Conservation (phyloP, 2,329 filamentous ascomycete species). For the Aureobasidium uvarum region DNA sequence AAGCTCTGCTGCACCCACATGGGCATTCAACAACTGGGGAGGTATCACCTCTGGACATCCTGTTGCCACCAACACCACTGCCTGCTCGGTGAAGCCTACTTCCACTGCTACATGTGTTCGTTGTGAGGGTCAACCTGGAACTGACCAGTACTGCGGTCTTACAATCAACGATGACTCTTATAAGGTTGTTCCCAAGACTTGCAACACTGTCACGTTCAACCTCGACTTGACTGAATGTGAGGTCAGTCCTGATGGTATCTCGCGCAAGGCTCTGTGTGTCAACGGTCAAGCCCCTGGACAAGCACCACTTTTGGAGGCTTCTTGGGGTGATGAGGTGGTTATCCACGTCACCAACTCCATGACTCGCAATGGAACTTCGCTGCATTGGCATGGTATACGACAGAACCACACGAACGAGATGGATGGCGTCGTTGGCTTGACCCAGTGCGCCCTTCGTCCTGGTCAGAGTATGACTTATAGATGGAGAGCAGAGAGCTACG, state of each 20-base stretch:
- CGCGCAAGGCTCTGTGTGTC: slow-evolving; percentile 22
- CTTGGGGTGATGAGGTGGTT: slow-evolving; percentile 40
- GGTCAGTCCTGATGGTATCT: slow-evolving; percentile 20
- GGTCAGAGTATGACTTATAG: slow-evolving; percentile 38
- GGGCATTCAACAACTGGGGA: slow-evolving; percentile 17
- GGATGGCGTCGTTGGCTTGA: slow-evolving; percentile 51
- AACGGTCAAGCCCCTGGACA: slow-evolving; percentile 24
- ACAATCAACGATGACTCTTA: slow-evolving; percentile 22
- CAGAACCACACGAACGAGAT: slow-evolving; percentile 55
- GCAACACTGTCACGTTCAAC: slow-evolving; percentile 7
- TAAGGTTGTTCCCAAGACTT: slow-evolving; percentile 22
- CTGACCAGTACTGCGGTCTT: slow-evolving; percentile 24
- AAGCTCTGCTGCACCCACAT: slow-evolving; percentile 7
- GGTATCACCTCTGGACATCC: slow-evolving; percentile 22
- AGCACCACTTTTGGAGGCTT: slow-evolving; percentile 12
- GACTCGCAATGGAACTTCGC: slow-evolving; percentile 45
- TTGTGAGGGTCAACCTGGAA: slow-evolving; percentile 27
- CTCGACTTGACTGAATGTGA: slow-evolving; percentile 23
- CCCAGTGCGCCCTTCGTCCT: slow-evolving; percentile 44
- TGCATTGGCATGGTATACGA: slow-evolving; percentile 52
- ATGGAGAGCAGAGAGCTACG: slow-evolving; percentile 44
- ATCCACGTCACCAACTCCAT: slow-evolving; percentile 39
- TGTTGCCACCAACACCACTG: slow-evolving; percentile 24
- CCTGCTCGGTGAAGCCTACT: slow-evolving; percentile 19
- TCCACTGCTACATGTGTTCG: slow-evolving; percentile 21